Evolutionary conservation across 257 asterid genomes (phyloP).

Genomic region (Solanum dulcamara): DNA sequence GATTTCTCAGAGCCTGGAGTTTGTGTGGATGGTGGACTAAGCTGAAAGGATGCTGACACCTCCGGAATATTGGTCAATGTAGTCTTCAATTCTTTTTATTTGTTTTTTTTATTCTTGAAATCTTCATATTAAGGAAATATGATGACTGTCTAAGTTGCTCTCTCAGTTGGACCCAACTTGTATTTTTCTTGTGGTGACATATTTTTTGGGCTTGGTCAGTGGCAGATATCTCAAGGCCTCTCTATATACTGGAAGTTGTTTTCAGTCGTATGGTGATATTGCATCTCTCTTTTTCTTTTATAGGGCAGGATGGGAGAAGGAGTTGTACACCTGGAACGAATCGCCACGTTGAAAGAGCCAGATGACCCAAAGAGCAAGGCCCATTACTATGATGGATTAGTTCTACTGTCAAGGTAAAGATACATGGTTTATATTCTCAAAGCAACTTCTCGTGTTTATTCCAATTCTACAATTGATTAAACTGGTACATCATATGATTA

Average conservation of each 20-base stretch:
- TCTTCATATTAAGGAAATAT: neutral
- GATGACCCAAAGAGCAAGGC: conserved; percentile 52
- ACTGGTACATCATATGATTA: neutral
- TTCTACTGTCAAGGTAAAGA: conserved; percentile 59
- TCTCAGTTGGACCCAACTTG: neutral
- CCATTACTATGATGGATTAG: conserved; percentile 67
- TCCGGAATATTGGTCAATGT: neutral
- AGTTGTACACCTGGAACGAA: conserved; percentile 61
- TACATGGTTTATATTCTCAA: neutral
- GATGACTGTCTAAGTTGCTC: neutral
- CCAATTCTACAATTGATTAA: neutral
- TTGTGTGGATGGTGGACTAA: neutral
- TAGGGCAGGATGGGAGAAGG: conserved; percentile 76
- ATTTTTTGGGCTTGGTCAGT: neutral
- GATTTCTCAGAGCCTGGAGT: neutral
- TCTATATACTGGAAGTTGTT: neutral
- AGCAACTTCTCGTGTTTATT: neutral
- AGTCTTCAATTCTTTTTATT: neutral
- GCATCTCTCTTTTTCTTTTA: neutral
- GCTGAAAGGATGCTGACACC: neutral
- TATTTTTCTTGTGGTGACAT: neutral
- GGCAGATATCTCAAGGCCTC: neutral
- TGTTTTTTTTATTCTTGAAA: neutral
- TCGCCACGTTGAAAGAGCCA: conserved; percentile 62
- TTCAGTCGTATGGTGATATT: neutral